Evolutionary conservation across 2,329 filamentous ascomycete species (phyloP).

Genomic region (Alternaria sp.): DNA sequence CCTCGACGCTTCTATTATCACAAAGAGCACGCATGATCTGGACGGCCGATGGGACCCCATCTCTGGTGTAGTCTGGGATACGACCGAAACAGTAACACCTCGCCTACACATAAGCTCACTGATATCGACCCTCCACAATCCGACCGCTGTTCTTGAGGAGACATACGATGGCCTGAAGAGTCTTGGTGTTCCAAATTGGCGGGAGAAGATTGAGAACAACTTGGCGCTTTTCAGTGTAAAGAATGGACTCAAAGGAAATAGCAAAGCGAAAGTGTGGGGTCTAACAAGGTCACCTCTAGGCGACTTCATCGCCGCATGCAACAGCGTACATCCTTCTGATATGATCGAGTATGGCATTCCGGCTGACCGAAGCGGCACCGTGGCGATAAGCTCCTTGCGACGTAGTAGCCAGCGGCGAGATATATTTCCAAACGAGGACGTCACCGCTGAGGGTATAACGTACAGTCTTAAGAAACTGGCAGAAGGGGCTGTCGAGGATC

Average conservation of each 20-base stretch:
- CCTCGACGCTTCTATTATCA: slow-evolving; percentile 33
- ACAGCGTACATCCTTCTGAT: slow-evolving; percentile 65
- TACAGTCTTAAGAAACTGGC: slow-evolving; percentile 48
- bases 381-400: slow-evolving; percentile 44
- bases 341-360: slow-evolving; percentile 65
- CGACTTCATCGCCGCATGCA: slow-evolving; percentile 59
- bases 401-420: slow-evolving; percentile 28
- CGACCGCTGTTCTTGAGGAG: slow-evolving; percentile 42
- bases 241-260: slow-evolving; percentile 60
- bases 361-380: slow-evolving; percentile 54
- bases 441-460: slow-evolving; percentile 45
- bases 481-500: slow-evolving; percentile 41
- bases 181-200: slow-evolving; percentile 48
- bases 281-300: slow-evolving; percentile 58
- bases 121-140: slow-evolving; percentile 44
- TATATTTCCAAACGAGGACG: slow-evolving; percentile 27
- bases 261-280: slow-evolving; percentile 64
- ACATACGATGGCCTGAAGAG: slow-evolving; percentile 25
- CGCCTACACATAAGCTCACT: slow-evolving; percentile 51
- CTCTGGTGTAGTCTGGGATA: slow-evolving; percentile 48
- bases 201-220: slow-evolving; percentile 49
- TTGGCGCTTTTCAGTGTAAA: slow-evolving; percentile 58
- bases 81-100: slow-evolving; percentile 21
- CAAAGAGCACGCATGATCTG: slow-evolving; percentile 41
- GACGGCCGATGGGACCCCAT: slow-evolving; percentile 55